phyloP scores from a whole-genome alignment of 208 protist species.

The Tritrichomonas musculus region DNA sequence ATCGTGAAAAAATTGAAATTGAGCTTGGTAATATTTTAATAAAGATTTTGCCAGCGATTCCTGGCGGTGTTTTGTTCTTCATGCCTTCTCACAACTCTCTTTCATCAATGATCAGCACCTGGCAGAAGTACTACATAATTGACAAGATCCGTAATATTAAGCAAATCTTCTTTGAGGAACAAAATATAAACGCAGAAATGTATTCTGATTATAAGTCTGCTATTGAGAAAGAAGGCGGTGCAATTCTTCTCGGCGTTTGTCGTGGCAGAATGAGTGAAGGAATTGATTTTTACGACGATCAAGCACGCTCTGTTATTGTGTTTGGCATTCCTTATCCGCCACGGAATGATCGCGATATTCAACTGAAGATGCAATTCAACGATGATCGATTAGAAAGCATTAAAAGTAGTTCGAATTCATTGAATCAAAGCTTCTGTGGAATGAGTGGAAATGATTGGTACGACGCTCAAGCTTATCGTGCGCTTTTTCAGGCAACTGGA shows the following conservation, averaged over 20 bases:
- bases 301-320: background rate
- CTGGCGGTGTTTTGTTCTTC: conserved; percentile 38
- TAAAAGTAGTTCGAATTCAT: no score
- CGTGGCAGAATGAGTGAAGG: conserved; percentile 13
- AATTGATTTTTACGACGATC: conserved; percentile 22
- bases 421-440: no score
- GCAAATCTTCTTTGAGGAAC: background rate
- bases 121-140: background rate
- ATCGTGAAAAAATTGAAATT: background rate
- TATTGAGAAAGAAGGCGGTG: background rate
- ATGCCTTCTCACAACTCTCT: conserved; percentile 32
- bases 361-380: background rate
- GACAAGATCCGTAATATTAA: background rate
- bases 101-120: background rate
- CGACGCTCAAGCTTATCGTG: conserved; percentile 2
- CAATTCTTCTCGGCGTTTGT: background rate
- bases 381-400: background rate
- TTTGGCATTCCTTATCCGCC: conserved; percentile 25
- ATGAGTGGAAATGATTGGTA: conserved; percentile 14
- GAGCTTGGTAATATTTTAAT: conserved; percentile 22
- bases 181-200: background rate
- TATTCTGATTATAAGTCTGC: background rate
- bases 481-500: background rate
- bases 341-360: background rate
- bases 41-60: conserved; percentile 16